Percentiles rank a stretch among this genome's conserved stretches.
phyloP scores from a whole-genome alignment of 139 green algal species.

The Eudorina sp. region DNA sequence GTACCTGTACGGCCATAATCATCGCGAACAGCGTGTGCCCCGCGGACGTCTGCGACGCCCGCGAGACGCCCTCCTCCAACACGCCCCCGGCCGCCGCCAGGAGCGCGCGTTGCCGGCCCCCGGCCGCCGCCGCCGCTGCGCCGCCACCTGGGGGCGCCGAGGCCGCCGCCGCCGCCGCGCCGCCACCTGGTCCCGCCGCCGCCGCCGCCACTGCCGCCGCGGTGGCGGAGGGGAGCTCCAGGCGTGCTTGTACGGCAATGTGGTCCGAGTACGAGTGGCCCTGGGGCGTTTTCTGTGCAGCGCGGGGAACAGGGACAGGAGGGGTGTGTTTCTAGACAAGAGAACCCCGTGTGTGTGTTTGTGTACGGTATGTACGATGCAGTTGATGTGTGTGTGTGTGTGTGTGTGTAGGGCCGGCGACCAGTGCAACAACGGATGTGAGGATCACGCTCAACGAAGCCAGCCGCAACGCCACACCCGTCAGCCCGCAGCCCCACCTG shows the following conservation, averaged over 20 bases:
- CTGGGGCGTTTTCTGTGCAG: slow-evolving; percentile 11
- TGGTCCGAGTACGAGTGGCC: slow-evolving; percentile 65
- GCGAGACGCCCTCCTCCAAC: neutral
- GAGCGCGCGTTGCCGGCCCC: neutral
- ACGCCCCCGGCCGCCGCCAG: neutral
- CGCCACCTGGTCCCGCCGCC: neutral
- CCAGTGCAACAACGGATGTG: neutral
- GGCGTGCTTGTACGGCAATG: slow-evolving; percentile 50
- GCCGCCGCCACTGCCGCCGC: neutral
- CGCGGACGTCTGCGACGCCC: neutral
- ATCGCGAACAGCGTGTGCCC: neutral
- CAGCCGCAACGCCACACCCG: neutral
- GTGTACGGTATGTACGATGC: no score
- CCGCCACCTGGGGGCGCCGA: no score
- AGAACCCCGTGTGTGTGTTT: no score
- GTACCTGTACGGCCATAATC: slow-evolving; percentile 24
- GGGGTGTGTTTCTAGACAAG: neutral
- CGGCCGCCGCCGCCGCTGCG: neutral
- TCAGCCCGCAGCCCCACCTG: neutral
- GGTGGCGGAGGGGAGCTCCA: neutral
- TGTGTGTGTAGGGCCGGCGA: no score
- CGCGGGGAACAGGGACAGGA: neutral
- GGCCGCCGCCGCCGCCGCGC: neutral
- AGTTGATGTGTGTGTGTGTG: no score
- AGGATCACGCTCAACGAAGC: neutral